phyloP scores from a whole-genome alignment of 441 rosid genomes.

The Flueggea neowawraea region DNA sequence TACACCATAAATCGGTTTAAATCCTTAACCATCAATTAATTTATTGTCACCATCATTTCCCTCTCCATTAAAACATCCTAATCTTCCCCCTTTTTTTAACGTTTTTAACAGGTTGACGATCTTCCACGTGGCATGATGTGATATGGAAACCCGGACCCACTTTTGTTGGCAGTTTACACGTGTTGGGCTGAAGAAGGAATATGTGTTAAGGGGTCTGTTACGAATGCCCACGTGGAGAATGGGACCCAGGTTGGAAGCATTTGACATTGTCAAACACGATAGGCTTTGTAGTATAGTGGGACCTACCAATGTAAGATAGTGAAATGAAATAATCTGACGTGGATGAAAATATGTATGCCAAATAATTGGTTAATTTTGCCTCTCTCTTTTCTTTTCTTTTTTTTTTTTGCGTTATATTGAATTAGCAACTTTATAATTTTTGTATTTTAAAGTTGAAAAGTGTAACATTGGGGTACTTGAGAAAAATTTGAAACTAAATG shows the following conservation, averaged over 20 bases:
- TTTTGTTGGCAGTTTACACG: constrained; percentile 11
- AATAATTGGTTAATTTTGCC: too few species aligned
- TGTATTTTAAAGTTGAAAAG: too few species aligned
- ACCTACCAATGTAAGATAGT: constrained; percentile 2
- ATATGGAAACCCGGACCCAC: constrained; percentile 10
- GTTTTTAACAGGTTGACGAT: neutral
- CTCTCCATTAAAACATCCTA: neutral
- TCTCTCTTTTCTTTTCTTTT: too few species aligned
- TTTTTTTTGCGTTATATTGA: too few species aligned
- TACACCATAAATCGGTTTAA: too few species aligned
- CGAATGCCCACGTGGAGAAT: constrained; percentile 25
- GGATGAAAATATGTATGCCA: too few species aligned
- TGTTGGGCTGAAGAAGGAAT: constrained; percentile 15
- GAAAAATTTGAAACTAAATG: too few species aligned
- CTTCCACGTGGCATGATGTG: constrained; percentile 12
- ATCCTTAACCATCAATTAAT: neutral
- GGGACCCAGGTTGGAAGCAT: constrained; percentile 15
- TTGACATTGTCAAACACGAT: constrained; percentile 24
- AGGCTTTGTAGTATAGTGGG: constrained; percentile 8
- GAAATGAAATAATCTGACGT: too few species aligned
- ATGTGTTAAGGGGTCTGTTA: too few species aligned
- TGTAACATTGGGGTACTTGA: too few species aligned
- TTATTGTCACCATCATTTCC: constrained; percentile 10
- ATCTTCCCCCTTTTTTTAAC: neutral
- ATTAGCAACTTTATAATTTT: too few species aligned